Evolutionary conservation across 2,329 filamentous ascomycete species (phyloP), one percentile per base, ranked within the genome.

Genomic region (Ascocoryne sarcoides): DNA sequence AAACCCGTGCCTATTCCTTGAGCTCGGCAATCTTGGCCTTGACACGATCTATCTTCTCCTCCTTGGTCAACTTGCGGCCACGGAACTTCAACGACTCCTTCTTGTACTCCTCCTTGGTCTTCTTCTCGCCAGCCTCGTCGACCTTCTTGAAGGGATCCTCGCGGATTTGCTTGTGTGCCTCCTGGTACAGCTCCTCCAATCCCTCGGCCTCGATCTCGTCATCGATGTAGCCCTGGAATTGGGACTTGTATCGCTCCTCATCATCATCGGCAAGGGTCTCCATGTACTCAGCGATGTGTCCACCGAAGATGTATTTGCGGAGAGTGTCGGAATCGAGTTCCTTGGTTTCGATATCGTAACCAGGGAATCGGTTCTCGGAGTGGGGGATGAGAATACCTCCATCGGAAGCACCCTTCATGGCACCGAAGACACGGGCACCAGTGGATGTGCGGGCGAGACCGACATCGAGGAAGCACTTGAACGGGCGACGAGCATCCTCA

Each of bases 231-330:
- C 92, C 83, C 68, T 81, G 75, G 84, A 98, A 98, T 77, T 98
- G 92, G 60, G 79, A 81, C 79, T 90, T 90, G 86, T 87, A 98
- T 66, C 92, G 89, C 81, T 98, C 92, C 84, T 98, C 92, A 65
- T 98, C 92, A 66, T 98, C 92, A 62, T 98, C 92, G 71, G 92
- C 92, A 54, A 98, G 85, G 45, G 84, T 92, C 83, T 98, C 92
- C 92, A 98, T 98, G 82, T 98, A 98, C 81, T 98, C 92, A 58
- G 90, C 89, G 54, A 98, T 86, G 80, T 98, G 92, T 49, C 92
- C 90, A 64, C 78, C 92, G 70, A 86, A 90, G 78, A 98, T 98
- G 84, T 98, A 98, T 77, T 89, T 94, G 79, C 90, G 88, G 65
- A 98, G 86, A 57, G 79, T 84, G 69, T 98, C 92, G 62, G 88